A percentile compares a stretch with the other conserved stretches of the same genome.
These are phyloP conservation scores for Umbilicaria muhlenbergii DNA, from an alignment of 495 filamentous ascomycete species.

Conservation along the genomic window DNA sequence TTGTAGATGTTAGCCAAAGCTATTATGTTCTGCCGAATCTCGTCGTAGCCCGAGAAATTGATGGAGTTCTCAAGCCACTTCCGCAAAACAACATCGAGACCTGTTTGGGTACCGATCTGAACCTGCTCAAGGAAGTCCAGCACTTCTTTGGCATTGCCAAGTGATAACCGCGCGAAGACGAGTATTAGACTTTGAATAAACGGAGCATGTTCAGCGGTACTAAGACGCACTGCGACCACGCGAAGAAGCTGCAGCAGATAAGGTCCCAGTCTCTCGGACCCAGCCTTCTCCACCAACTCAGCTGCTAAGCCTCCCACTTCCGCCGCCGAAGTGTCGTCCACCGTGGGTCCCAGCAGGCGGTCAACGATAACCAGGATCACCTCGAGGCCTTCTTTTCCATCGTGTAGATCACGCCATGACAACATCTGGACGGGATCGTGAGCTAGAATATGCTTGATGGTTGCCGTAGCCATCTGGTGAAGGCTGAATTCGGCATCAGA, in stretches of 20 bases:
- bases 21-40: slow-evolving; percentile 90
- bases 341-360: slow-evolving; percentile 63
- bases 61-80: slow-evolving; percentile 97
- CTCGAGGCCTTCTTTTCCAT: slow-evolving; percentile 70
- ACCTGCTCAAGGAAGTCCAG: slow-evolving; percentile 80
- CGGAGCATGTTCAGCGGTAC: slow-evolving; percentile 59
- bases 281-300: slow-evolving; percentile 87
- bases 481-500: slow-evolving; percentile 57
- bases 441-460: slow-evolving; percentile 71
- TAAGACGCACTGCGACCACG: slow-evolving; percentile 76
- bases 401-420: slow-evolving; percentile 54
- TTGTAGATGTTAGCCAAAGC: slow-evolving; percentile 80
- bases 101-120: slow-evolving; percentile 55
- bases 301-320: slow-evolving; percentile 92
- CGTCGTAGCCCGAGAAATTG: slow-evolving; percentile 91
- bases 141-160: slow-evolving; percentile 74
- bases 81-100: slow-evolving; percentile 70
- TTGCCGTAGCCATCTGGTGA: slow-evolving; percentile 69
- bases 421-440: slow-evolving; percentile 83
- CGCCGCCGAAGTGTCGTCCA: slow-evolving; percentile 83
- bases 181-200: slow-evolving; percentile 90
- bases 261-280: slow-evolving; percentile 73
- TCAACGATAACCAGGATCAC: slow-evolving; percentile 84
- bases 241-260: slow-evolving; percentile 79
- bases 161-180: slow-evolving; percentile 80